Evolutionary conservation across 176 grass and related monocot species (phyloP), one percentile per base, ranked within the genome.

Genomic region (Carex littledalei): DNA sequence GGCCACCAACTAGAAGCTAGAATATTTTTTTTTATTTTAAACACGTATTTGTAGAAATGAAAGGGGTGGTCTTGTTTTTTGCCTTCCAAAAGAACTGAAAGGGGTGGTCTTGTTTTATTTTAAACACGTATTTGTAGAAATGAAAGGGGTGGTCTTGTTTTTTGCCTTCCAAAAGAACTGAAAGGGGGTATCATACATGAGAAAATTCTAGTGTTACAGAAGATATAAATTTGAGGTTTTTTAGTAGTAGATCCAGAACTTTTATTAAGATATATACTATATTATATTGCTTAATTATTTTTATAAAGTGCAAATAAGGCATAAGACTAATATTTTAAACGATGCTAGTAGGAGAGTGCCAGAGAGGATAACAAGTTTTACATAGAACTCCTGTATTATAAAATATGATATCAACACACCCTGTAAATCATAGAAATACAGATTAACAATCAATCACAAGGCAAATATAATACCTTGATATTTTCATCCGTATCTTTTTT

Each of bases 401-500:
- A 50, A 50, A 74, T 21, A 50, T 15, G 65, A 14, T 35, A 15
- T 34, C 31, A 14, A 67, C 31, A 67, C 22, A 29, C 41, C 43
- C 43, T 21, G 8, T 3, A 50, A 24, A 74, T 74, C 70, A 50
- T 49, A 47, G 18, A 45, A 17, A 82, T 77, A 14, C 29, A 29
- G 29, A 29, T 29, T 29, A 1, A 29, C 32, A 57, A 35, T 50
- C 8, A 31, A 47, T 37, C 37, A 79, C 2, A 41, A 69, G 69
- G 2, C 7, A 79, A 20, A 10, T 24, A 52, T 60, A 34, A 15
- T 43, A 86, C 85, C 85, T 86, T 76, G 55, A 67, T 65, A 45
- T 56, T 88, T 78, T 60, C 15, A 85, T 76, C 55, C 8, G 0
- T 65, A 32, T 66, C 45, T 13, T 86, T 56, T 29, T 50, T 81